These are phyloP conservation scores for Afroboletus lepidellus DNA, from an alignment of 1,284 basidiomycete species.

Conservation along the genomic window DNA sequence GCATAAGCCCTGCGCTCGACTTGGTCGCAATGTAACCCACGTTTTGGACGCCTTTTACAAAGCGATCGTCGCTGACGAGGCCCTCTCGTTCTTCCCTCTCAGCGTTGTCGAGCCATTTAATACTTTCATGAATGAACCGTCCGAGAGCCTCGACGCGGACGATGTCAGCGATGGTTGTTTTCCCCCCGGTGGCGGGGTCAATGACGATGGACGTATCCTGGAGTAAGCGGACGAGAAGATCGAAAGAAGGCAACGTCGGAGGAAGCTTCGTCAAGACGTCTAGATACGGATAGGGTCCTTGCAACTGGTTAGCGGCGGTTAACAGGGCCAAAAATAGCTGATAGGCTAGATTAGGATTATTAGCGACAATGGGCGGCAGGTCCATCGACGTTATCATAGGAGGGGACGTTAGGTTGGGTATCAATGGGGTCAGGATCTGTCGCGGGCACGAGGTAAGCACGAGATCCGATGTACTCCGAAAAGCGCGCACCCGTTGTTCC, in stretches of 20 bases:
- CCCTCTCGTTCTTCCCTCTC: constrained; percentile 66
- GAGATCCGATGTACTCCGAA: neutral
- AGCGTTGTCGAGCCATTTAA: constrained; percentile 64
- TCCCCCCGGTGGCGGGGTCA: constrained; percentile 40
- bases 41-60: constrained; percentile 64
- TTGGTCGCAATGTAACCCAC: constrained; percentile 41
- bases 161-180: constrained; percentile 60
- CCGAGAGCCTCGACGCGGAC: constrained; percentile 63
- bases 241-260: constrained; percentile 69
- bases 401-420: constrained; percentile 50
- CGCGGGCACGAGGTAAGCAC: neutral
- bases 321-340: constrained; percentile 60
- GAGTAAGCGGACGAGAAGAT: constrained; percentile 64
- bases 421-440: constrained; percentile 39
- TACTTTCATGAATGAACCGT: constrained; percentile 62
- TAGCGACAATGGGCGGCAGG: constrained; percentile 58
- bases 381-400: constrained; percentile 65
- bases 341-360: constrained; percentile 66
- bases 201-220: constrained; percentile 52
- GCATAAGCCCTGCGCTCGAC: constrained; percentile 2
- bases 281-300: constrained; percentile 48
- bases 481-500: constrained; percentile 61
- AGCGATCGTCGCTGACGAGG: constrained; percentile 65
- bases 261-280: constrained; percentile 51
- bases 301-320: constrained; percentile 37